Evolutionary conservation across 2,329 filamentous ascomycete genomes (phyloP).

Genomic region (Fusarium odoratissimum): DNA sequence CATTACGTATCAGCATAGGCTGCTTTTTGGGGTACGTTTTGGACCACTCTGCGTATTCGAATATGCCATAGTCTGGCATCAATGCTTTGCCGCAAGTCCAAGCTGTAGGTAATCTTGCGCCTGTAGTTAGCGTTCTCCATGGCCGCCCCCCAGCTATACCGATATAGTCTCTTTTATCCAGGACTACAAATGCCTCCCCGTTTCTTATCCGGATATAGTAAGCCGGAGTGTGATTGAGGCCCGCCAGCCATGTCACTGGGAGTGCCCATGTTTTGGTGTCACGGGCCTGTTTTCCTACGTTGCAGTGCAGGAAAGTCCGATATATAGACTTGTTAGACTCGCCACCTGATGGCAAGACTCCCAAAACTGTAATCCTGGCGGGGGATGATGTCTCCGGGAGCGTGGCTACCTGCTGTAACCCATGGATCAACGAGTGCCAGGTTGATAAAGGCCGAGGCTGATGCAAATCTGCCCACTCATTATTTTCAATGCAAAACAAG

Average conservation of each 20-base stretch:
- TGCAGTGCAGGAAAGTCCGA: not conserved
- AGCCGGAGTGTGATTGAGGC: not conserved
- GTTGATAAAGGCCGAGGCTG: not conserved
- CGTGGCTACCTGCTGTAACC: not conserved
- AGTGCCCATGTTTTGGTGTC: conserved; percentile 4
- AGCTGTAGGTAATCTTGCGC: not conserved
- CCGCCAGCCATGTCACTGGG: not conserved
- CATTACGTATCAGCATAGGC: too few relatives aligned
- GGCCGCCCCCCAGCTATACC: not conserved
- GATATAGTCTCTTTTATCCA: not conserved
- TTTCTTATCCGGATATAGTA: not conserved
- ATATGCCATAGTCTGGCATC: too few relatives aligned
- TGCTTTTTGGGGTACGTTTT: too few relatives aligned
- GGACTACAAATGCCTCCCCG: not conserved
- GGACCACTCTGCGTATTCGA: too few relatives aligned
- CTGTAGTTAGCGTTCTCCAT: not conserved
- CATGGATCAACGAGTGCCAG: conserved; percentile 1
- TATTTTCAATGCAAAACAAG: not conserved
- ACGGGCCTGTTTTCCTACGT: not conserved
- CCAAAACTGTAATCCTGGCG: not conserved
- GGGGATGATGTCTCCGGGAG: not conserved
- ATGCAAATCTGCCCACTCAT: not conserved
- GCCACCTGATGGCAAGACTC: not conserved
- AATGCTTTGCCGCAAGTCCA: too few relatives aligned
- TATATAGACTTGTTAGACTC: not conserved